Evolutionary conservation across 352 stramenopile genomes (phyloP).

Genomic region (Phytopythium ostracodes): DNA sequence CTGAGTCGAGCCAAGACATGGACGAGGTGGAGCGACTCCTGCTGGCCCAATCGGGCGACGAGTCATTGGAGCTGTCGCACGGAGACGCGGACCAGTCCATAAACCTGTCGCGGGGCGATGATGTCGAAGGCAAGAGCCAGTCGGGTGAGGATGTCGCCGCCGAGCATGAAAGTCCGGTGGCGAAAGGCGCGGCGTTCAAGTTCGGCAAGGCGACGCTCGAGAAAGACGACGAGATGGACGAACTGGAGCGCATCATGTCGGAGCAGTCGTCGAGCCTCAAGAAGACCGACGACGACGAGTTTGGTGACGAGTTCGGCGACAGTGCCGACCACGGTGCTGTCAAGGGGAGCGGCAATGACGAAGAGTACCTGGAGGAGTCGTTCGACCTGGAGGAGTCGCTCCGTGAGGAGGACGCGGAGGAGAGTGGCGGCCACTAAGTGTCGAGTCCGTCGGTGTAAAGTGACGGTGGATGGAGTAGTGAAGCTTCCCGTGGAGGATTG

Average conservation of each 20-base stretch:
- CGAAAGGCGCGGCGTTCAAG: slow-evolving; percentile 17
- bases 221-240: slow-evolving; percentile 20
- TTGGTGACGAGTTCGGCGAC: slow-evolving; percentile 12
- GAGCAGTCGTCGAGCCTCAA: slow-evolving; percentile 24
- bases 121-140: too few species aligned
- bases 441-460: background rate
- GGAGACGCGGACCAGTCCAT: too few species aligned
- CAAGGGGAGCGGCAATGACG: slow-evolving; percentile 23
- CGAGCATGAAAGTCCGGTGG: slow-evolving; percentile 10
- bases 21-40: slow-evolving; percentile 13
- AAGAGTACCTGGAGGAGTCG: slow-evolving; percentile 65
- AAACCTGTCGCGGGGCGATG: too few species aligned
- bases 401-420: slow-evolving; percentile 35
- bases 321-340: slow-evolving; percentile 11
- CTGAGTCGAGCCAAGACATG: slow-evolving; percentile 12
- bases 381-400: slow-evolving; percentile 78
- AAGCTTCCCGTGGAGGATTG: background rate
- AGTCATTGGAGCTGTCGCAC: slow-evolving; percentile 19
- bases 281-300: slow-evolving; percentile 14
- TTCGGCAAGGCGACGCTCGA: slow-evolving; percentile 10
- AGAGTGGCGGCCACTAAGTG: background rate
- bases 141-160: slow-evolving; percentile 12
- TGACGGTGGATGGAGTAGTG: background rate
- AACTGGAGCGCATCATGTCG: slow-evolving; percentile 25
- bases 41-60: slow-evolving; percentile 12